Evolutionary conservation across 2,329 filamentous ascomycete genomes (phyloP), one percentile per base, ranked within the genome.

Genomic region (Fusarium veterinarium): DNA sequence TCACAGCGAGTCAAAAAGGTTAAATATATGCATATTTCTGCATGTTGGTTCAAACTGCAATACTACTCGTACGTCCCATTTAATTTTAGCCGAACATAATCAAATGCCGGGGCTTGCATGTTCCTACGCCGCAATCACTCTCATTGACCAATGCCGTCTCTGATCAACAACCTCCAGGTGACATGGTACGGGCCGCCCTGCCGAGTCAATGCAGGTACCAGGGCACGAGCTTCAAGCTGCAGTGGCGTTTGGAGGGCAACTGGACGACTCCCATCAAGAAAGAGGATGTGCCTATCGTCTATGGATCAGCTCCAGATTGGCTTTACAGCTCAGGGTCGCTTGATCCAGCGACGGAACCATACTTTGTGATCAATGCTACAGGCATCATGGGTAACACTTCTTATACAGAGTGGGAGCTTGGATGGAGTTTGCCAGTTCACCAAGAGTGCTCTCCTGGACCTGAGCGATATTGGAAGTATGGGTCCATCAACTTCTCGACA

Each of bases 51-150:
- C n/a, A 25, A 17, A 19, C 6, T 25, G n/a, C 17, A 35, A 25
- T 11, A 51, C 13, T 23, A 10, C 9, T 51, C n/a, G n/a, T 14
- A 51, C 31, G n/a, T 8, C 8, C 17, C 4, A 8, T 19, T 20
- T 1, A 2, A 14, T 6, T 4, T 25, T 25, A 37, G n/a, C n/a
- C n/a, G n/a, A 25, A 23, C 0, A 35, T 9, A 35, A 25, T 35
- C 16, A 19, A 49, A 51, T 51, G 7, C 8, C 3, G 6, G 31
- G 31, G 48, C n/a, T 20, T 20, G 17, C 31, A 28, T 38, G 10
- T n/a, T 38, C 6, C 49, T 38, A 30, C 23, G 49, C 49, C 49
- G 17, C 23, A 38, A 25, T 12, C 31, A n/a, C 19, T 28, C n/a
- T 14, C 5, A 16, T 38, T 38, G 23, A 35, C 33, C 35, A 38